Percentiles rank a stretch among this genome's conserved stretches.
These are phyloP conservation scores for Penicillium brevicompactum DNA, from an alignment of 2,329 filamentous ascomycete species.

Conservation along the genomic window DNA sequence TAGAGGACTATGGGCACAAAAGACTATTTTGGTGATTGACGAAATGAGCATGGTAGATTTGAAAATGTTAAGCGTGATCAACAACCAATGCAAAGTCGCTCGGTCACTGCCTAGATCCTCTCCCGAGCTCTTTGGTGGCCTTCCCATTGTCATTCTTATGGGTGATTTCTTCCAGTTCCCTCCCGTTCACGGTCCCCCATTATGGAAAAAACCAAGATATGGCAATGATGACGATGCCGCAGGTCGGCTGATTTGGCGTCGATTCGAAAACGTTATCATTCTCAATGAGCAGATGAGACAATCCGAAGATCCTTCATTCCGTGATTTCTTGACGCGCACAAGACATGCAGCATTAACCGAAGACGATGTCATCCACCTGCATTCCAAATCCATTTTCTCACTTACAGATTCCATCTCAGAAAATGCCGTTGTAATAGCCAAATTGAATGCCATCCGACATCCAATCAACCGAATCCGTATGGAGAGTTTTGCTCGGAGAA, in stretches of 20 bases:
- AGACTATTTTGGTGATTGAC: not conserved
- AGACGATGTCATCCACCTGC: too few species aligned
- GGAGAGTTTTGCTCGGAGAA: not conserved
- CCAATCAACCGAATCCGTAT: not conserved
- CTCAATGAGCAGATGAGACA: conserved; percentile 6
- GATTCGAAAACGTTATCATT: conserved; percentile 8
- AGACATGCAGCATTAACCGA: not conserved
- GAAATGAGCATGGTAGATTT: not conserved
- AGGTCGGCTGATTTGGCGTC: not conserved
- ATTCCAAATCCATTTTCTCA: too few species aligned
- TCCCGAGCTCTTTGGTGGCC: conserved; percentile 4
- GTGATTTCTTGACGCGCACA: not conserved
- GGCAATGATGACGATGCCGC: not conserved
- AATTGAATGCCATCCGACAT: not conserved
- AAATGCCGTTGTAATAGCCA: not conserved
- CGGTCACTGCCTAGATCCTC: not conserved
- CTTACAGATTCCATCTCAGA: not conserved
- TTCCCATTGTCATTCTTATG: conserved; percentile 9
- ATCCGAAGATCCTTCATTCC: not conserved
- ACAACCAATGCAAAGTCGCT: not conserved
- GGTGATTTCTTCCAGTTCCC: conserved; percentile 9
- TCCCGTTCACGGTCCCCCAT: conserved; percentile 1
- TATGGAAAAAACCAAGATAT: conserved; percentile 6
- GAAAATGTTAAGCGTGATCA: not conserved
- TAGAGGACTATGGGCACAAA: not conserved